These are phyloP conservation scores for Fusarium zealandicum DNA, from an alignment of 2,329 filamentous ascomycete genomes.

Conservation along the genomic window DNA sequence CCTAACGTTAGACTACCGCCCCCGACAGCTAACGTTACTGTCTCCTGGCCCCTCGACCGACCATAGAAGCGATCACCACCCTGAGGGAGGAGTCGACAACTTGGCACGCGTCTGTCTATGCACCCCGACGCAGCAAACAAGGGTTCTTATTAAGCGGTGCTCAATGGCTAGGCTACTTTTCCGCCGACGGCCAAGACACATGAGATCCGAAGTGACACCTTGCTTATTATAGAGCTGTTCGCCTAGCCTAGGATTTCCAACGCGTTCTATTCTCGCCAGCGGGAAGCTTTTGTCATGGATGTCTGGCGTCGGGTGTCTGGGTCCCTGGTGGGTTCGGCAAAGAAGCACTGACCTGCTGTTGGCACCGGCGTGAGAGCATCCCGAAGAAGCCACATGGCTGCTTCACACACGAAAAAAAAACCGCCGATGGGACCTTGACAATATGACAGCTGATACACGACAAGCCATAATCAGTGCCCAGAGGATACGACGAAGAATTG, in stretches of 20 bases:
- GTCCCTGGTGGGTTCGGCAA: constrained; percentile 28
- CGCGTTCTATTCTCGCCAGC: constrained; percentile 20
- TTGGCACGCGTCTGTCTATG: not conserved
- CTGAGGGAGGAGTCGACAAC: not conserved
- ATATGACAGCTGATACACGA: constrained; percentile 10
- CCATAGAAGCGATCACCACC: not conserved
- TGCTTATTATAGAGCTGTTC: constrained; percentile 1
- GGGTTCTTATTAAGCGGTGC: not conserved
- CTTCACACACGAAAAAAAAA: constrained; percentile 13
- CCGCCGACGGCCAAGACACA: constrained; percentile 6
- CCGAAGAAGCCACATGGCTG: constrained; percentile 30
- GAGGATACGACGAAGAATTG: not conserved
- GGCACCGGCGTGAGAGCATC: constrained; percentile 32
- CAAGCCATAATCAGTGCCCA: not conserved
- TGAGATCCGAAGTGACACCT: constrained; percentile 28
- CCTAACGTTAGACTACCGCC: not conserved
- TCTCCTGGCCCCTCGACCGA: not conserved
- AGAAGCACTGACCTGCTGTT: constrained; percentile 33
- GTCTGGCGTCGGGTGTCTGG: constrained; percentile 22
- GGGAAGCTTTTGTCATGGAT: constrained; percentile 11
- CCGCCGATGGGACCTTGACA: constrained; percentile 10
- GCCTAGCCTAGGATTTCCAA: constrained; percentile 5
- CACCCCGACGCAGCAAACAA: not conserved
- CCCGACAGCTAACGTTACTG: not conserved
- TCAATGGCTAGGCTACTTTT: not conserved